Conservation (phyloP, 306 rosid species). For the Acacia crassicarpa region DNA sequence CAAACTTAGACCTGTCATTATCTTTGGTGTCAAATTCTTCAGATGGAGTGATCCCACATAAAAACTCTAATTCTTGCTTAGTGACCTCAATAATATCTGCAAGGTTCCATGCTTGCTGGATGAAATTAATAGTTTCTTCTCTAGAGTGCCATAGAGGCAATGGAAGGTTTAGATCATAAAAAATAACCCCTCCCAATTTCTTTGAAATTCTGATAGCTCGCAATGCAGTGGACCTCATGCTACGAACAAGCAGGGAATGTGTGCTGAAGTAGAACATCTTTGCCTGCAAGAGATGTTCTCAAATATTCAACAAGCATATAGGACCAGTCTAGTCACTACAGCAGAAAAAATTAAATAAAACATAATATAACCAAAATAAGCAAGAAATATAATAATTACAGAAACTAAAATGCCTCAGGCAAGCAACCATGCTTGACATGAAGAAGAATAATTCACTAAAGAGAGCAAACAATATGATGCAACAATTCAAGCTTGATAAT, state of each 20-base stretch:
- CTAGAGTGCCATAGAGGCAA: constrained; percentile 81
- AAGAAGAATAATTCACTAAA: background rate
- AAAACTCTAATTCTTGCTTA: constrained; percentile 92
- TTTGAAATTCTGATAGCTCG: constrained; percentile 77
- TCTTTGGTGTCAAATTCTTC: constrained; percentile 90
- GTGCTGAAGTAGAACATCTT: constrained; percentile 91
- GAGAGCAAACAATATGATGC: background rate
- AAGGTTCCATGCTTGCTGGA: constrained; percentile 78
- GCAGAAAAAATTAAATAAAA: constrained; percentile 21
- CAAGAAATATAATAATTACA: background rate
- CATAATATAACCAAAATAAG: background rate
- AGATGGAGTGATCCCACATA: constrained; percentile 73
- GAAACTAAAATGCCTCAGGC: constrained; percentile 1
- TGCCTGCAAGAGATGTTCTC: constrained; percentile 63
- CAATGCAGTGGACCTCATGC: constrained; percentile 80
- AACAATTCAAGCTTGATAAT: constrained; percentile 18
- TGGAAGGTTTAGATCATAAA: constrained; percentile 90
- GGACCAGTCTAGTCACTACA: constrained; percentile 20
- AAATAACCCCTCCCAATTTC: constrained; percentile 77
- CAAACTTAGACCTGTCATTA: constrained; percentile 74
- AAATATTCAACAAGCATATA: constrained; percentile 2
- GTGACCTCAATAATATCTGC: constrained; percentile 93
- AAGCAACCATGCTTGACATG: constrained; percentile 8
- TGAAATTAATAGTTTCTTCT: constrained; percentile 74
- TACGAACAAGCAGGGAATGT: constrained; percentile 84